phyloP scores from a whole-genome alignment of 2,329 filamentous ascomycete genomes.

The Phymatotrichopsis omnivora region DNA sequence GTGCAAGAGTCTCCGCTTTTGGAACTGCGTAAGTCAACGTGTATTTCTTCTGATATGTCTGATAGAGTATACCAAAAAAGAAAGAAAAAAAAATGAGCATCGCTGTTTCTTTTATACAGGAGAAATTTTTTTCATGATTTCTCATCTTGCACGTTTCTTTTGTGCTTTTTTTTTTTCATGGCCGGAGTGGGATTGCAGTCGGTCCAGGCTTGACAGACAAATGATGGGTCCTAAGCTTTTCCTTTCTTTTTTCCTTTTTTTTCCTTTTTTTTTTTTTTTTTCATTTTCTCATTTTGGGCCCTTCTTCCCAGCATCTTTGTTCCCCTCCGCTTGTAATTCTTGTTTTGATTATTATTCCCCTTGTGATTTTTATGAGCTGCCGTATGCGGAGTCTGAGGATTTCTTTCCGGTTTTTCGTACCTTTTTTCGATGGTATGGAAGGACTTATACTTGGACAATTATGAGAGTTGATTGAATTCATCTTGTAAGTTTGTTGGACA shows the following conservation, averaged over 20 bases:
- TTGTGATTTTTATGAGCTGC: neutral
- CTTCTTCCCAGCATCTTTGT: neutral
- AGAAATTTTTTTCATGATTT: neutral
- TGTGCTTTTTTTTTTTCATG: neutral
- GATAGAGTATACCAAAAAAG: neutral
- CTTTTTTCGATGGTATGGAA: too few relatives aligned
- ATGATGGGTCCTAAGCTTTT: neutral
- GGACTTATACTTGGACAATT: too few relatives aligned
- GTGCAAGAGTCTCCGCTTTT: slow-evolving; percentile 31
- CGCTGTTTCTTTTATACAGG: neutral
- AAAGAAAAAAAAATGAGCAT: neutral
- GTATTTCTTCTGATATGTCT: neutral
- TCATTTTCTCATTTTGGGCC: neutral
- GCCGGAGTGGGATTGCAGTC: too few relatives aligned
- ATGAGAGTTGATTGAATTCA: too few relatives aligned
- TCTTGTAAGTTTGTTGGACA: too few relatives aligned
- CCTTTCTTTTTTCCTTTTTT: slow-evolving; percentile 3
- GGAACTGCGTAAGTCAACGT: slow-evolving; percentile 22
- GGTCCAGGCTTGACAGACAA: neutral
- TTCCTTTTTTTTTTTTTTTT: slow-evolving; percentile 4
- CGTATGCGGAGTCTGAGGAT: neutral
- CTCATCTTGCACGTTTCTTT: neutral
- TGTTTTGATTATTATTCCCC: slow-evolving; percentile 7
- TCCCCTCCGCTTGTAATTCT: neutral
- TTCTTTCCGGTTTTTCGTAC: too few relatives aligned